These are phyloP conservation scores for Lophium mytilinum DNA, from an alignment of 495 filamentous ascomycete genomes.

Conservation along the genomic window DNA sequence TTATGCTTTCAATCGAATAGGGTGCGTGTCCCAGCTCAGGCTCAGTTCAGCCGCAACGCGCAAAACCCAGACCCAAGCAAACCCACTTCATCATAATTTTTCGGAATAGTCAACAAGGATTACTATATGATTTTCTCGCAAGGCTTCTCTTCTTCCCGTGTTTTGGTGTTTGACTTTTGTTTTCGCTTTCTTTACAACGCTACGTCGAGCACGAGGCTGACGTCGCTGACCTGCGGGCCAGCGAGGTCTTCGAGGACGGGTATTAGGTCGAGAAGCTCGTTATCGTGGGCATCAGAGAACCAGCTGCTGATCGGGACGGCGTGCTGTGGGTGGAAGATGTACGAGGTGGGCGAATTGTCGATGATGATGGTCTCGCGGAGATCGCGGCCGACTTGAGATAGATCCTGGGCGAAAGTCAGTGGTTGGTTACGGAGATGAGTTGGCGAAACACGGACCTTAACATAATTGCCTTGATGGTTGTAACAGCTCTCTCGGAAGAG, in stretches of 20 bases:
- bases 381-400: slow-evolving; percentile 93
- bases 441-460: slow-evolving; percentile 55
- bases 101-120: not conserved
- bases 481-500: slow-evolving; percentile 98
- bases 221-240: slow-evolving; percentile 76
- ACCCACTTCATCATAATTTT: too few relatives aligned
- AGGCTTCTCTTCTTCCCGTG: too few relatives aligned
- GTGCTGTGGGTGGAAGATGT: slow-evolving; percentile 99
- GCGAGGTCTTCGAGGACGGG: slow-evolving; percentile 97
- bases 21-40: not conserved
- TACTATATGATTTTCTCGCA: not conserved
- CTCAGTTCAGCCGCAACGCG: not conserved
- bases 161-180: not conserved
- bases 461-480: slow-evolving; percentile 98
- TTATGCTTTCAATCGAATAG: not conserved
- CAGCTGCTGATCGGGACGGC: slow-evolving; percentile 99
- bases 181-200: slow-evolving; percentile 50
- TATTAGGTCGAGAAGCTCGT: slow-evolving; percentile 95
- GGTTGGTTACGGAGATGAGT: not conserved
- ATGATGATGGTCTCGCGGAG: slow-evolving; percentile 98
- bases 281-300: slow-evolving; percentile 99
- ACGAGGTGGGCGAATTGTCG: slow-evolving; percentile 97
- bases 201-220: slow-evolving; percentile 96
- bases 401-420: slow-evolving; percentile 44
- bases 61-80: too few relatives aligned